Percentiles rank a stretch among this genome's conserved stretches.
Conservation (phyloP, 2,329 filamentous ascomycete genomes). For the Emergomyces orientalis region DNA sequence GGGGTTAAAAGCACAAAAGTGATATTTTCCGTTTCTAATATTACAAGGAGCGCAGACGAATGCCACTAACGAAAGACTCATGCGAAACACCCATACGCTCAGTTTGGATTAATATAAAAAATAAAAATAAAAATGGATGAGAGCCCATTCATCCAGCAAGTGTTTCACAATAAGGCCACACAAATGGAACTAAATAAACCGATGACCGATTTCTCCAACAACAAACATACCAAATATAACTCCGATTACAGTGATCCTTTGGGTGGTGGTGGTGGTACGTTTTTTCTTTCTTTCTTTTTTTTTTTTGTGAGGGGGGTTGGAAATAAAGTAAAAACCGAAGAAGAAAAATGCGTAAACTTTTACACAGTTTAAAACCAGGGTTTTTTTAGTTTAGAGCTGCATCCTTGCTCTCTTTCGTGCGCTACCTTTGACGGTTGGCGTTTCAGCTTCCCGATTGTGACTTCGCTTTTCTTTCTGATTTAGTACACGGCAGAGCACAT, state of each 20-base stretch:
- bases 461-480: conserved; percentile 38
- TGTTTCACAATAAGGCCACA: background rate
- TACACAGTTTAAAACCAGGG: background rate
- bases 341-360: background rate
- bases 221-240: no score
- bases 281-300: no score
- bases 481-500: conserved; percentile 60
- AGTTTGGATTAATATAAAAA: no score
- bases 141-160: background rate
- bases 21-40: background rate
- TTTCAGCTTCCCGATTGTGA: conserved; percentile 29
- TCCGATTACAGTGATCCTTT: no score
- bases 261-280: no score
- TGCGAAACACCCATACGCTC: background rate
- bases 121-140: background rate
- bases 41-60: no score
- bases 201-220: background rate
- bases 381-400: background rate
- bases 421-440: conserved; percentile 27
- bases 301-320: no score
- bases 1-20: background rate
- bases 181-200: background rate
- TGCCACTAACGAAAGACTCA: background rate
- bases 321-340: background rate
- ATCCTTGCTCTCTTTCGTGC: conserved; percentile 31